phyloP scores from a whole-genome alignment of 1,284 basidiomycete species.

The Phellinidium pouzarii region DNA sequence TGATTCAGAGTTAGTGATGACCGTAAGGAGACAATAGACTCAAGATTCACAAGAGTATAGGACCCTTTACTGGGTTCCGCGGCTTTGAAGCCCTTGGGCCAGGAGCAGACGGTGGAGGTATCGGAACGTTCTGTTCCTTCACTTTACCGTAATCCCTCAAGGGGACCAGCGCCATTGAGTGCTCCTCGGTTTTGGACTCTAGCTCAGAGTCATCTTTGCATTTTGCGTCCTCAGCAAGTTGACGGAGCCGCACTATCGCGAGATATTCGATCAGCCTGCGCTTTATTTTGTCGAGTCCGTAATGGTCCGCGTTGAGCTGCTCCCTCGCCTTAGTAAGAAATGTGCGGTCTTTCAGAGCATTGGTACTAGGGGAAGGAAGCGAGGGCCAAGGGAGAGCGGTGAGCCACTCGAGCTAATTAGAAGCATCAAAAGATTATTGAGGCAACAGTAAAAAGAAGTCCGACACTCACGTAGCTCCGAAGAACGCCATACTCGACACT shows the following conservation, averaged over 20 bases:
- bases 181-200: slow-evolving; percentile 25
- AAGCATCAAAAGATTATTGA: background rate
- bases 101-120: slow-evolving; percentile 12
- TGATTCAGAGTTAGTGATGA: slow-evolving; percentile 2
- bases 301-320: slow-evolving; percentile 85
- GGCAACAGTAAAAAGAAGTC: background rate
- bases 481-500: slow-evolving; percentile 78
- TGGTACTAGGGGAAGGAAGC: slow-evolving; percentile 24
- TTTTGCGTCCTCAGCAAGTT: slow-evolving; percentile 40
- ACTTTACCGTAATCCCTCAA: slow-evolving; percentile 5
- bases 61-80: slow-evolving; percentile 56
- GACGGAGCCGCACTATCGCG: slow-evolving; percentile 77
- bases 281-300: slow-evolving; percentile 86
- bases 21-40: background rate
- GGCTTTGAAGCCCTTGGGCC: slow-evolving; percentile 18
- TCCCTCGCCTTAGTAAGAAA: slow-evolving; percentile 61
- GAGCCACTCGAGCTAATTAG: slow-evolving; percentile 80
- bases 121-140: slow-evolving; percentile 10
- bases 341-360: slow-evolving; percentile 38
- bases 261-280: slow-evolving; percentile 86
- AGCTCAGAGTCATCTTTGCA: slow-evolving; percentile 27
- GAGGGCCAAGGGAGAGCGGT: slow-evolving; percentile 73
- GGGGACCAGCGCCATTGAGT: slow-evolving; percentile 2
- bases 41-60: slow-evolving; percentile 65
- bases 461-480: slow-evolving; percentile 57